A percentile compares a stretch with the other conserved stretches of the same genome.
Conservation (phyloP, 306 rosid species). For the Cyclanthera cordifolia region DNA sequence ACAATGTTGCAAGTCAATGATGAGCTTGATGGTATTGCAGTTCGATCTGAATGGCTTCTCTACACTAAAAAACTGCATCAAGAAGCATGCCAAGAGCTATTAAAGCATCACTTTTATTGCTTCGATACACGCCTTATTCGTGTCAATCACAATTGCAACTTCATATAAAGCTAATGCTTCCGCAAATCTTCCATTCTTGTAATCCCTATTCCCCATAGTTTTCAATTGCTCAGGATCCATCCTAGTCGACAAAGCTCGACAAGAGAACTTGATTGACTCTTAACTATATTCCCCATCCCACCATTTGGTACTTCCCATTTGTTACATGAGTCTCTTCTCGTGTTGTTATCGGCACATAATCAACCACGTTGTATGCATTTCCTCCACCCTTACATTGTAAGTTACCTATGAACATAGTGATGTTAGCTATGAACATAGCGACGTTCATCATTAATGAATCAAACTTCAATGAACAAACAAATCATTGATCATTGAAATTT, state of each 20-base stretch:
- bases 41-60: constrained; percentile 77
- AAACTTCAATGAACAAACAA: not conserved
- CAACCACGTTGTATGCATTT: constrained; percentile 20
- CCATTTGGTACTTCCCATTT: constrained; percentile 16
- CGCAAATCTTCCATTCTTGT: constrained; percentile 65
- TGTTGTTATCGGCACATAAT: constrained; percentile 27
- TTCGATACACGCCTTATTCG: constrained; percentile 67
- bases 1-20: constrained; percentile 64
- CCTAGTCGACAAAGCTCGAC: constrained; percentile 70
- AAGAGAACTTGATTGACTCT: constrained; percentile 29
- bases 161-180: constrained; percentile 83
- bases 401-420: constrained; percentile 19
- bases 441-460: not conserved
- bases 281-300: constrained; percentile 13
- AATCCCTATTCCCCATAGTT: constrained; percentile 88
- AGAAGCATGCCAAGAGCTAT: constrained; percentile 66
- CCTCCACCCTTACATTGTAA: constrained; percentile 27
- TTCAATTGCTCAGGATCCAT: constrained; percentile 82
- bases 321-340: constrained; percentile 17
- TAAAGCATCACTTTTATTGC: constrained; percentile 80
- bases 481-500: not conserved
- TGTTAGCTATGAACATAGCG: constrained; percentile 20
- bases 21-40: constrained; percentile 84
- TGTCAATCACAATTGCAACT: constrained; percentile 74
- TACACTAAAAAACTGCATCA: constrained; percentile 82